Conservation (phyloP, 495 filamentous ascomycete genomes). For the Aspergillus bertholletiae region DNA sequence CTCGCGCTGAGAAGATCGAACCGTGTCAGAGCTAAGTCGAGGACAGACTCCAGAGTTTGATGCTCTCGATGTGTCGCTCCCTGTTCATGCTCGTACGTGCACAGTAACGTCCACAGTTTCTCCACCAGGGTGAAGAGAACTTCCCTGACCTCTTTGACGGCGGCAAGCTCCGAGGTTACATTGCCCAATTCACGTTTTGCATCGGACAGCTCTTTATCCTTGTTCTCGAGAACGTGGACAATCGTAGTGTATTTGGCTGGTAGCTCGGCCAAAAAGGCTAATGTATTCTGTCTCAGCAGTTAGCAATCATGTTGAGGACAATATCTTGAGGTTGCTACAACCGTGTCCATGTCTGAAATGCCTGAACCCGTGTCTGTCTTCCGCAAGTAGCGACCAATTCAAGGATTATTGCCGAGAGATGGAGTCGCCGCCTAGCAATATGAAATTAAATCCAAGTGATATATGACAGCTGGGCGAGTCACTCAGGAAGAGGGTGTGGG, state of each 20-base stretch:
- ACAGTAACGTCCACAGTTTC: background rate
- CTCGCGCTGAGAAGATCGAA: background rate
- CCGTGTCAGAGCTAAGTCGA: background rate
- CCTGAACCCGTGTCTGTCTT: too few relatives aligned
- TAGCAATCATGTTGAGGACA: background rate
- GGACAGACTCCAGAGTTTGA: background rate
- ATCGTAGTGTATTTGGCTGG: background rate
- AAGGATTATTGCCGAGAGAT: too few relatives aligned
- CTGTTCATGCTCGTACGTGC: background rate
- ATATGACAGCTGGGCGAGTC: too few relatives aligned
- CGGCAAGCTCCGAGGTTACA: background rate
- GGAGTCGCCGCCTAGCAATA: too few relatives aligned
- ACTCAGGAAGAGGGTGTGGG: too few relatives aligned
- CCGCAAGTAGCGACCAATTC: too few relatives aligned
- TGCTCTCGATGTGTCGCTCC: background rate
- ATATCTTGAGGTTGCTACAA: too few relatives aligned
- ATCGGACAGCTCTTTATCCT: too few relatives aligned
- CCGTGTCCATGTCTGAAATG: too few relatives aligned
- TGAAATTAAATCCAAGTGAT: too few relatives aligned
- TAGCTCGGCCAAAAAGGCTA: background rate
- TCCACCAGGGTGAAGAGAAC: background rate
- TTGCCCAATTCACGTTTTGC: background rate
- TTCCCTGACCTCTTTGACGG: background rate
- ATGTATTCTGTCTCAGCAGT: background rate
- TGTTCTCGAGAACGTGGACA: background rate